Percentiles rank a stretch among this genome's conserved stretches.
These are phyloP conservation scores for Deakozyma indianensis DNA, from an alignment of 805 yeast species.

Conservation along the genomic window DNA sequence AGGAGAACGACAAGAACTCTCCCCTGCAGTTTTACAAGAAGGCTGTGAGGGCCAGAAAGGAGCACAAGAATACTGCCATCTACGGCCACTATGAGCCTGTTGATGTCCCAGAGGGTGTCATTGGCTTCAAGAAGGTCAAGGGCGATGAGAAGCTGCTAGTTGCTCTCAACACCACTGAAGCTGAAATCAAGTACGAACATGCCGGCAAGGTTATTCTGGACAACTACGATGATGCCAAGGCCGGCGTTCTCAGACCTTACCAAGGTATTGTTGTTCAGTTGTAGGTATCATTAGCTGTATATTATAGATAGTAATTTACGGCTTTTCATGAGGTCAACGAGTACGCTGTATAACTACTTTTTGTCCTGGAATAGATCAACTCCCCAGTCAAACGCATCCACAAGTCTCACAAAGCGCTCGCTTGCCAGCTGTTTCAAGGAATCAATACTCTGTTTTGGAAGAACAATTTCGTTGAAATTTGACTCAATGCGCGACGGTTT, in stretches of 20 bases:
- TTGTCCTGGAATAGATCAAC: neutral
- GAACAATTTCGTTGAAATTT: conserved; percentile 26
- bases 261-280: neutral
- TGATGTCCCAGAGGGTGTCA: conserved; percentile 30
- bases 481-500: conserved; percentile 43
- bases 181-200: conserved; percentile 7
- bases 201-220: neutral
- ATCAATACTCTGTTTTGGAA: conserved; percentile 29
- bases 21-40: conserved; percentile 32
- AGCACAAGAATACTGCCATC: conserved; percentile 28
- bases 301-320: too few species aligned
- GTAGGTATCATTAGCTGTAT: too few species aligned
- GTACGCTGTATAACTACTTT: too few species aligned
- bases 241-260: neutral
- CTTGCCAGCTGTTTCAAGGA: conserved; percentile 15
- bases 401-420: neutral
- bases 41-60: conserved; percentile 30
- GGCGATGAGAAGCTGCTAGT: conserved; percentile 24
- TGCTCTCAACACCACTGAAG: conserved; percentile 29
- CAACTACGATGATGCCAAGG: neutral
- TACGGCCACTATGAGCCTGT: conserved; percentile 33
- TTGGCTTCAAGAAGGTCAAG: conserved; percentile 24
- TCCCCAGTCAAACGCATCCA: neutral
- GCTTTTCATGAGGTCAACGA: too few species aligned
- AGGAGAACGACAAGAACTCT: conserved; percentile 31